Percentiles rank a stretch among this genome's conserved stretches.
These are phyloP conservation scores for Athelia sp. DNA, from an alignment of 1,284 basidiomycete species.

Conservation along the genomic window DNA sequence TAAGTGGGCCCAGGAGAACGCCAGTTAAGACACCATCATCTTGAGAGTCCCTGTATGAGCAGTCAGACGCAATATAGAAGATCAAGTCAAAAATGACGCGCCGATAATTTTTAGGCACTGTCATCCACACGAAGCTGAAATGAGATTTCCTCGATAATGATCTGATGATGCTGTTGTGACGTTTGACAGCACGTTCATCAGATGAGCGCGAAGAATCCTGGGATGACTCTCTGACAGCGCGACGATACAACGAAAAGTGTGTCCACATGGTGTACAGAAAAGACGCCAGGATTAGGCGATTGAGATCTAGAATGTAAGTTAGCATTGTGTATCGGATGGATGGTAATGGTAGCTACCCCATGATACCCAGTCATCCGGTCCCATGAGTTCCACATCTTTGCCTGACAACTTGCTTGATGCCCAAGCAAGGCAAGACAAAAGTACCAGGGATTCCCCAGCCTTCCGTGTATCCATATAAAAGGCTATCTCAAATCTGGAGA, in stretches of 20 bases:
- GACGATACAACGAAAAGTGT: slow-evolving; percentile 40
- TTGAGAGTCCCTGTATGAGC: slow-evolving; percentile 54
- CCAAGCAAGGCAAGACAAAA: slow-evolving; percentile 49
- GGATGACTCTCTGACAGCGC: no score
- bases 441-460: slow-evolving; percentile 48
- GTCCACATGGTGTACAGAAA: slow-evolving; percentile 62
- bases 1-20: slow-evolving; percentile 72
- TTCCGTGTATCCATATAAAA: slow-evolving; percentile 53
- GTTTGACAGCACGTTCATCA: slow-evolving; percentile 43
- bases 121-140: slow-evolving; percentile 80
- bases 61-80: slow-evolving; percentile 6
- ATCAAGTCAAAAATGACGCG: slow-evolving; percentile 18
- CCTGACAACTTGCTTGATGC: slow-evolving; percentile 23
- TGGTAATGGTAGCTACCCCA: slow-evolving; percentile 30
- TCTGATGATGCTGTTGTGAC: slow-evolving; percentile 21
- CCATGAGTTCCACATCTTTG: background rate
- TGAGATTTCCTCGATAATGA: slow-evolving; percentile 36
- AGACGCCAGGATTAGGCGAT: slow-evolving; percentile 49
- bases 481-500: slow-evolving; percentile 30
- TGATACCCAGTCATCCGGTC: slow-evolving; percentile 10
- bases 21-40: slow-evolving; percentile 86
- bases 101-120: slow-evolving; percentile 85
- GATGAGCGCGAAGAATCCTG: slow-evolving; percentile 32
- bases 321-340: slow-evolving; percentile 8
- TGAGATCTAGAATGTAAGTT: slow-evolving; percentile 45